phyloP scores from a whole-genome alignment of 2,329 filamentous ascomycete species.

The Trichophyton rubrum region DNA sequence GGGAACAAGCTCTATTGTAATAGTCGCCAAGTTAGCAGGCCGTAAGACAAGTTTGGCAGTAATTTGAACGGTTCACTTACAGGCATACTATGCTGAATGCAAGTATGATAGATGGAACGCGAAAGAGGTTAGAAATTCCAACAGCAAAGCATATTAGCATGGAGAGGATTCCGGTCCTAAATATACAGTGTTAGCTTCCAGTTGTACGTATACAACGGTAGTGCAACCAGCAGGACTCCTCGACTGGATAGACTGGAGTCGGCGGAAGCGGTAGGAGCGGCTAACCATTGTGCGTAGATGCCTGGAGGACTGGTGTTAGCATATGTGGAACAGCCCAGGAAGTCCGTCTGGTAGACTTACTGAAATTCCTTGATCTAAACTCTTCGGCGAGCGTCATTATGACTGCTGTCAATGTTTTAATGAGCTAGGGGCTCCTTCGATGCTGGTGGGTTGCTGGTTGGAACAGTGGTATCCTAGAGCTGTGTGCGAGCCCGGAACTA shows the following conservation, averaged over 20 bases:
- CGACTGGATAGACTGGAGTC: neutral
- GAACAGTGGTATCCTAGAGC: neutral
- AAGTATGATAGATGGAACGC: constrained; percentile 42
- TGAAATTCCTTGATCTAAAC: constrained; percentile 54
- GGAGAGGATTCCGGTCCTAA: constrained; percentile 44
- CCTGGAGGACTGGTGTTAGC: constrained; percentile 30
- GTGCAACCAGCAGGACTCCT: neutral
- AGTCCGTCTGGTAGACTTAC: constrained; percentile 32
- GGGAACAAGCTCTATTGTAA: constrained; percentile 52
- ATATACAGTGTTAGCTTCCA: neutral
- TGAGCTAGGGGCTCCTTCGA: neutral
- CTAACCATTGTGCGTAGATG: constrained; percentile 58
- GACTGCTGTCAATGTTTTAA: neutral
- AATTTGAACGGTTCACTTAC: constrained; percentile 29
- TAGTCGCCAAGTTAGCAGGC: constrained; percentile 24
- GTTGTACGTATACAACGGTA: neutral
- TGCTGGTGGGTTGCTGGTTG: neutral
- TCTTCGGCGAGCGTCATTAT: constrained; percentile 46
- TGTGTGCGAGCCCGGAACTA: neutral
- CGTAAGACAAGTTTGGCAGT: constrained; percentile 6
- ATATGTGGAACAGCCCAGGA: neutral
- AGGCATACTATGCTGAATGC: constrained; percentile 48
- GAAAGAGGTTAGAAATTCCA: constrained; percentile 56
- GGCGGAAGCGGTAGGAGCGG: constrained; percentile 13
- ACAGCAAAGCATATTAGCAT: constrained; percentile 55